Percentiles rank a stretch among this genome's conserved stretches.
Evolutionary conservation across 1,284 basidiomycete genomes (phyloP).

Genomic region (Bondarzewia mesenterica): DNA sequence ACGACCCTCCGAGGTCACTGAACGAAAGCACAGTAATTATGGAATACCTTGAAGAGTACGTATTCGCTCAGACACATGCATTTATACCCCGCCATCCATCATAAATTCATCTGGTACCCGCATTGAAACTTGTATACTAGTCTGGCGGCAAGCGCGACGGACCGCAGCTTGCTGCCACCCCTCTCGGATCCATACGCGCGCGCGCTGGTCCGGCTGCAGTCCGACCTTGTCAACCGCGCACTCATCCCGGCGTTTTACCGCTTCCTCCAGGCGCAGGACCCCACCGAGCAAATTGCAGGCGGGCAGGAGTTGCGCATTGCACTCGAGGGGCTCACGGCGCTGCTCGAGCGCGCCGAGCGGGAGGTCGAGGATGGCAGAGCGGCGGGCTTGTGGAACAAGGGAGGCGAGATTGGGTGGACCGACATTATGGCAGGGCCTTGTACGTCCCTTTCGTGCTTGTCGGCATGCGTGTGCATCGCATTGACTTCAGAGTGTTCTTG

Average conservation of each 20-base stretch:
- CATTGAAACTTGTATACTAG: slow-evolving; percentile 28
- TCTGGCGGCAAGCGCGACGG: slow-evolving; percentile 35
- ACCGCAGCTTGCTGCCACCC: slow-evolving; percentile 49
- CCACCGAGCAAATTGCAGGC: slow-evolving; percentile 42
- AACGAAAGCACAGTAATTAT: slow-evolving; percentile 70
- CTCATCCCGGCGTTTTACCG: slow-evolving; percentile 75
- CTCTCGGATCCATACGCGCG: slow-evolving; percentile 56
- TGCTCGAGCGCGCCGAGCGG: slow-evolving; percentile 51
- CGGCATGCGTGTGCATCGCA: not conserved
- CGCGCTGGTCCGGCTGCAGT: slow-evolving; percentile 59
- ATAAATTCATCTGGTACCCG: not conserved
- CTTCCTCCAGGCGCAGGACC: slow-evolving; percentile 68
- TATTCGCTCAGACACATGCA: slow-evolving; percentile 9
- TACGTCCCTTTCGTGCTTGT: too few relatives aligned
- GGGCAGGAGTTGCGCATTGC: slow-evolving; percentile 52
- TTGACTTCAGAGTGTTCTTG: not conserved
- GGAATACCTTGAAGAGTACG: slow-evolving; percentile 69
- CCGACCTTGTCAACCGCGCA: slow-evolving; percentile 57
- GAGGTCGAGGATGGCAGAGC: slow-evolving; percentile 31
- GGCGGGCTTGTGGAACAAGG: slow-evolving; percentile 50
- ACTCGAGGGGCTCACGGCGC: slow-evolving; percentile 43
- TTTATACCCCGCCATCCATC: not conserved
- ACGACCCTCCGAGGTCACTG: slow-evolving; percentile 43
- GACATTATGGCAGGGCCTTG: slow-evolving; percentile 76
- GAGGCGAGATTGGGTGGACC: slow-evolving; percentile 50